Evolutionary conservation across 2,329 filamentous ascomycete species (phyloP).

Genomic region (Plectosphaerella sp.): DNA sequence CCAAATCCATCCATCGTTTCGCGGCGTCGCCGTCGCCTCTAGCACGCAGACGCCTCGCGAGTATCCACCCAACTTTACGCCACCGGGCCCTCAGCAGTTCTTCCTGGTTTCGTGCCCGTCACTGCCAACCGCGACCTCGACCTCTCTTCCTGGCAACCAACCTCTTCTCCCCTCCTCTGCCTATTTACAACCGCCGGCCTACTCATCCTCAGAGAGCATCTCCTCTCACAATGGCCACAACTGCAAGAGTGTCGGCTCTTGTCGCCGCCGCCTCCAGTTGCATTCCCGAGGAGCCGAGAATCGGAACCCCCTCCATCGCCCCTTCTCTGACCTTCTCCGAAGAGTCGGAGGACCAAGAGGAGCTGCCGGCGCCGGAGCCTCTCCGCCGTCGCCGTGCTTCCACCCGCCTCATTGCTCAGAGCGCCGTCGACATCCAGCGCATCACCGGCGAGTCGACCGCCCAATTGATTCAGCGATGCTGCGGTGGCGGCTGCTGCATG

Average conservation of each 20-base stretch:
- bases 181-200: no score
- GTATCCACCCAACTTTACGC: neutral
- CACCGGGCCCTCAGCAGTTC: neutral
- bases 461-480: constrained; percentile 58
- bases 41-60: no score
- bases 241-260: constrained; percentile 31
- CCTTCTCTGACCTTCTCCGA: constrained; percentile 61
- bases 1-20: no score
- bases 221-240: constrained; percentile 23
- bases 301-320: constrained; percentile 43
- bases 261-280: constrained; percentile 33
- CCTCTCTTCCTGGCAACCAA: no score
- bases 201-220: neutral
- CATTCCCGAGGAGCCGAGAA: constrained; percentile 38
- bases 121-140: no score
- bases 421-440: constrained; percentile 55
- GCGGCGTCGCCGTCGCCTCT: no score
- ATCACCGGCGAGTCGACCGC: constrained; percentile 62
- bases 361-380: constrained; percentile 34
- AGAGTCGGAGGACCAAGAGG: constrained; percentile 56
- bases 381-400: constrained; percentile 59
- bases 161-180: no score
- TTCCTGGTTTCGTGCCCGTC: no score
- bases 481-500: constrained; percentile 61
- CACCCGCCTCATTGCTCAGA: constrained; percentile 63